Percentiles rank a stretch among this genome's conserved stretches.
These are phyloP conservation scores for Mycena filopes DNA, from an alignment of 768 basidiomycete genomes.

Conservation along the genomic window DNA sequence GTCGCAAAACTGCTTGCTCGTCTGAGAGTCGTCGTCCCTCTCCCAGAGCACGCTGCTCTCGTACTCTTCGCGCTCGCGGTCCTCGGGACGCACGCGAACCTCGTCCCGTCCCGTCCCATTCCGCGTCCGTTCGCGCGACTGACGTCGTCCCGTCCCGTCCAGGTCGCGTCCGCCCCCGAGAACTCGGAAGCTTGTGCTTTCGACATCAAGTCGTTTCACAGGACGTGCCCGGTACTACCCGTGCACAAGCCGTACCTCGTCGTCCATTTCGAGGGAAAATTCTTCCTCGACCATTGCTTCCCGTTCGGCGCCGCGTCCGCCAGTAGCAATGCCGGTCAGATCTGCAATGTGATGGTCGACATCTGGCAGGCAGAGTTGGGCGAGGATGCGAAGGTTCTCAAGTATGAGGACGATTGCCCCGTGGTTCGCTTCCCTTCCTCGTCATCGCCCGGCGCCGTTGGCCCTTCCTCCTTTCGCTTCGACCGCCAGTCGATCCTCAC, in stretches of 20 bases:
- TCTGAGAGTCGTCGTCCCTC: too few species aligned
- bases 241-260: conserved; percentile 33
- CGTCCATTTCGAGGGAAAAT: conserved; percentile 3
- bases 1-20: too few species aligned
- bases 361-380: conserved; percentile 4
- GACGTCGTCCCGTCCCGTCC: too few species aligned
- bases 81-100: too few species aligned
- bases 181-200: conserved; percentile 32
- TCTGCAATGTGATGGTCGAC: conserved; percentile 24
- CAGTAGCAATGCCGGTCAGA: conserved; percentile 35
- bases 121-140: too few species aligned
- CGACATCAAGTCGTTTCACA: conserved; percentile 28
- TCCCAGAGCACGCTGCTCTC: too few species aligned
- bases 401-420: conserved; percentile 31
- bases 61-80: too few species aligned
- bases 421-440: neutral
- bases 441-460: conserved; percentile 28
- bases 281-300: conserved; percentile 36
- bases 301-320: conserved; percentile 31
- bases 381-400: neutral
- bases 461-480: neutral
- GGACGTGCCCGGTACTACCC: conserved; percentile 14
- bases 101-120: too few species aligned
- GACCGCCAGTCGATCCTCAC: neutral
- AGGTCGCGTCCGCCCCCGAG: too few species aligned